phyloP scores from a whole-genome alignment of 306 rosid genomes.

The Hippophae tibetana region DNA sequence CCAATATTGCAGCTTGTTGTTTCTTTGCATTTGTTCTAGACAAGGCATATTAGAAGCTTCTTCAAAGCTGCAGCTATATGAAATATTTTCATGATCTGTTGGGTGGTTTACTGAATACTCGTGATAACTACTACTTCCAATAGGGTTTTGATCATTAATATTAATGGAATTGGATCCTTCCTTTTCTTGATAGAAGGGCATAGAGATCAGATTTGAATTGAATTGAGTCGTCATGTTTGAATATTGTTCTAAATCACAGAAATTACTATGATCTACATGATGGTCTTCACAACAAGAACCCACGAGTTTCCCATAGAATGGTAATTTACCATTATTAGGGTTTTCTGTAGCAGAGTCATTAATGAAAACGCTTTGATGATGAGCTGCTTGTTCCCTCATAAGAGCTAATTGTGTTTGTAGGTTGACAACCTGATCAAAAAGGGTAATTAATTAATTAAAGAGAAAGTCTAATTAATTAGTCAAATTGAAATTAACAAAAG shows the following conservation, averaged over 20 bases:
- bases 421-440: slow-evolving; percentile 60
- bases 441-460: not conserved
- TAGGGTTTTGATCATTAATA: slow-evolving; percentile 33
- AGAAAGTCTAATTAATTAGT: slow-evolving; percentile 4
- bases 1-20: slow-evolving; percentile 41
- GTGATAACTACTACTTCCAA: slow-evolving; percentile 22
- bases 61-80: slow-evolving; percentile 53
- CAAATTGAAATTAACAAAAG: not conserved
- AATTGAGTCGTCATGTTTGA: slow-evolving; percentile 20
- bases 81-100: slow-evolving; percentile 37
- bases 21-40: slow-evolving; percentile 38
- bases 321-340: slow-evolving; percentile 48
- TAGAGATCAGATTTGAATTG: slow-evolving; percentile 33
- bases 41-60: slow-evolving; percentile 55
- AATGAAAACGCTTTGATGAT: slow-evolving; percentile 25
- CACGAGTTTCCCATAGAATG: slow-evolving; percentile 21
- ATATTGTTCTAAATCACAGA: slow-evolving; percentile 37
- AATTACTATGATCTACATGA: slow-evolving; percentile 12
- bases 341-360: slow-evolving; percentile 32
- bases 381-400: slow-evolving; percentile 71
- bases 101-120: slow-evolving; percentile 28
- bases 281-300: slow-evolving; percentile 33
- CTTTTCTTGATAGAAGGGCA: slow-evolving; percentile 19
- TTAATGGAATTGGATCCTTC: slow-evolving; percentile 33
- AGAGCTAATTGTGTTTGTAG: slow-evolving; percentile 80